phyloP scores from a whole-genome alignment of 1,139 yeast species.

The Saccharomyces hybrid region DNA sequence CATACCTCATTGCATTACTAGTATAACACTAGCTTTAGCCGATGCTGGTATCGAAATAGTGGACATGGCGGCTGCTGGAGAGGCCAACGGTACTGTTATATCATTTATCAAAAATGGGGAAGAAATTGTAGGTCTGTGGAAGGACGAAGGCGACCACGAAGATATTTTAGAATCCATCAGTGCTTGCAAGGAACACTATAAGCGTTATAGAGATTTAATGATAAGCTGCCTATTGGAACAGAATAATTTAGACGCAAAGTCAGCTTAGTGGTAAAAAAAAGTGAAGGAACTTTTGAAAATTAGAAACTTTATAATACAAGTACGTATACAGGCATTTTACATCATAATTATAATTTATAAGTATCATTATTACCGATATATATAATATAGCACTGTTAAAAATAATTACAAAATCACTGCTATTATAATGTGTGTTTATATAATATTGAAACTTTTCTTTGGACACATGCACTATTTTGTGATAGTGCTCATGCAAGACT shows the following conservation, averaged over 20 bases:
- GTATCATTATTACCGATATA: neutral
- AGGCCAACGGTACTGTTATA: constrained; percentile 33
- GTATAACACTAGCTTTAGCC: constrained; percentile 65
- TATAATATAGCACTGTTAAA: neutral
- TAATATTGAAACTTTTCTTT: too few species aligned
- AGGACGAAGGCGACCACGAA: constrained; percentile 20
- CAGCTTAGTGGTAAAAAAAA: neutral
- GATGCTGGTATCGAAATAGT: constrained; percentile 77
- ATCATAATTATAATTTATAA: neutral
- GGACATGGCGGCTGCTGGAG: constrained; percentile 73
- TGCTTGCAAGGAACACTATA: constrained; percentile 19
- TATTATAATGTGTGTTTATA: too few species aligned
- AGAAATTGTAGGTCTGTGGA: constrained; percentile 34
- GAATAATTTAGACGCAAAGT: neutral
- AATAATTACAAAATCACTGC: too few species aligned
- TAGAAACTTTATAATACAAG: neutral
- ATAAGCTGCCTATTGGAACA: constrained; percentile 6
- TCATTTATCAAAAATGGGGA: constrained; percentile 32
- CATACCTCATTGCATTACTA: constrained; percentile 36
- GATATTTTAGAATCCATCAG: constrained; percentile 16
- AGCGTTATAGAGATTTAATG: constrained; percentile 18
- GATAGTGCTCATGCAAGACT: constrained; percentile 12
- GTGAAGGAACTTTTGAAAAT: neutral
- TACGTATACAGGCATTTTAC: neutral
- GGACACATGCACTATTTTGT: too few species aligned